phyloP scores from a whole-genome alignment of 495 filamentous ascomycete genomes.

The Penicillium paradoxum region DNA sequence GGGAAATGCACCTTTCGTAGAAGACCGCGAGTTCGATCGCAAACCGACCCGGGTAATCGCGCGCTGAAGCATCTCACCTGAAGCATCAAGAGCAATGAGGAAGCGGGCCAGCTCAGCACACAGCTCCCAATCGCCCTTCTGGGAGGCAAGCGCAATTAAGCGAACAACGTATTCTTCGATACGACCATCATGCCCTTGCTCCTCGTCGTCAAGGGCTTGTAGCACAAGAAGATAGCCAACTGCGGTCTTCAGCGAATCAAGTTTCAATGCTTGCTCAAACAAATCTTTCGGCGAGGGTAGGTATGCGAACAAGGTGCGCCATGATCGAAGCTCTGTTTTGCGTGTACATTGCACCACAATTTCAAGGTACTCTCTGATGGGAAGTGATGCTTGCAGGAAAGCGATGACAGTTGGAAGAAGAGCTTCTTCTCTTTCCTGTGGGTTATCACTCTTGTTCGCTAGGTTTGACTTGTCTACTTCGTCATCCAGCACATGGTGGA shows the following conservation, averaged over 20 bases:
- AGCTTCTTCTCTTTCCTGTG: conserved; percentile 44
- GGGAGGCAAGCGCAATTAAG: conserved; percentile 73
- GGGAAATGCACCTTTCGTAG: conserved; percentile 20
- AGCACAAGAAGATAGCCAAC: conserved; percentile 95
- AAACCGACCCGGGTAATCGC: conserved; percentile 67
- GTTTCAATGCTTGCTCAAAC: conserved; percentile 83
- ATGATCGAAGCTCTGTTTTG: conserved; percentile 93
- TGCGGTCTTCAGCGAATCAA: conserved; percentile 86
- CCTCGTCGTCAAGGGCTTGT: conserved; percentile 85
- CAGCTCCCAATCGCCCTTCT: conserved; percentile 89
- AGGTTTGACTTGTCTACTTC: conserved; percentile 77
- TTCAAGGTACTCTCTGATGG: conserved; percentile 71
- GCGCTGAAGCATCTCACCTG: conserved; percentile 72
- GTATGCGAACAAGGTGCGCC: conserved; percentile 87
- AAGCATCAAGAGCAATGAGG: conserved; percentile 84
- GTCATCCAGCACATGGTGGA: conserved; percentile 91
- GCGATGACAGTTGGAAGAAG: conserved; percentile 82
- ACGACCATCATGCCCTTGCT: conserved; percentile 61
- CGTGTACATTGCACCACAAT: conserved; percentile 96
- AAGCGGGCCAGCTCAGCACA: conserved; percentile 94
- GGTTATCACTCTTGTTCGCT: conserved; percentile 43
- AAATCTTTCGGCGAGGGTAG: conserved; percentile 84
- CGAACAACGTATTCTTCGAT: conserved; percentile 63
- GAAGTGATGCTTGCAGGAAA: conserved; percentile 79
- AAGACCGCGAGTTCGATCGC: conserved; percentile 11